phyloP scores from a whole-genome alignment of 1,284 basidiomycete genomes.

The Termitomyces sp. region DNA sequence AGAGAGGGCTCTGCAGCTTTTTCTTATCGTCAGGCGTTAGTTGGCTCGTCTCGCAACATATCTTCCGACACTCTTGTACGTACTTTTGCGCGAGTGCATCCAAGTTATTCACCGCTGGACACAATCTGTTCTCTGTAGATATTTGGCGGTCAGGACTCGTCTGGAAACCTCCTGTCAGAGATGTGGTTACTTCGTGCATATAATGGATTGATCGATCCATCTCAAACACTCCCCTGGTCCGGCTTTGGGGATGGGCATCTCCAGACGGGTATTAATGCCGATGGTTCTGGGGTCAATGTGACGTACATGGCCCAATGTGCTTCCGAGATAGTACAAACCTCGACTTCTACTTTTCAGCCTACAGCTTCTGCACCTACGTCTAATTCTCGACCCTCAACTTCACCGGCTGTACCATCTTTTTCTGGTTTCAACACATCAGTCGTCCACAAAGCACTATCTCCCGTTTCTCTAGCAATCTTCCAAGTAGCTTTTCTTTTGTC shows the following conservation, averaged over 20 bases:
- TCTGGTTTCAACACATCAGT: slow-evolving; percentile 46
- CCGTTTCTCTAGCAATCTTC: slow-evolving; percentile 57
- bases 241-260: slow-evolving; percentile 59
- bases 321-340: slow-evolving; percentile 26
- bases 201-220: slow-evolving; percentile 47
- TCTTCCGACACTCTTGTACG: slow-evolving; percentile 64
- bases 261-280: slow-evolving; percentile 54
- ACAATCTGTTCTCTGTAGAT: slow-evolving; percentile 29
- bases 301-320: slow-evolving; percentile 60
- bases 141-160: slow-evolving; percentile 66
- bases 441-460: slow-evolving; percentile 59
- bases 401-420: slow-evolving; percentile 6
- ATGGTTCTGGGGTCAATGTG: slow-evolving; percentile 61
- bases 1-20: slow-evolving; percentile 68
- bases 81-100: background rate
- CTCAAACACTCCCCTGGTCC: slow-evolving; percentile 50
- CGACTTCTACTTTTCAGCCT: slow-evolving; percentile 19
- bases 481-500: slow-evolving; percentile 50
- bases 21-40: slow-evolving; percentile 47
- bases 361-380: slow-evolving; percentile 21
- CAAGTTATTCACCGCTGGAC: background rate
- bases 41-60: slow-evolving; percentile 44
- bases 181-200: slow-evolving; percentile 75
- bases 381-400: slow-evolving; percentile 16
- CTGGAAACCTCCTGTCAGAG: slow-evolving; percentile 64